These are phyloP conservation scores for Fusarium avenaceum DNA, from an alignment of 2,329 filamentous ascomycete species.

Conservation along the genomic window DNA sequence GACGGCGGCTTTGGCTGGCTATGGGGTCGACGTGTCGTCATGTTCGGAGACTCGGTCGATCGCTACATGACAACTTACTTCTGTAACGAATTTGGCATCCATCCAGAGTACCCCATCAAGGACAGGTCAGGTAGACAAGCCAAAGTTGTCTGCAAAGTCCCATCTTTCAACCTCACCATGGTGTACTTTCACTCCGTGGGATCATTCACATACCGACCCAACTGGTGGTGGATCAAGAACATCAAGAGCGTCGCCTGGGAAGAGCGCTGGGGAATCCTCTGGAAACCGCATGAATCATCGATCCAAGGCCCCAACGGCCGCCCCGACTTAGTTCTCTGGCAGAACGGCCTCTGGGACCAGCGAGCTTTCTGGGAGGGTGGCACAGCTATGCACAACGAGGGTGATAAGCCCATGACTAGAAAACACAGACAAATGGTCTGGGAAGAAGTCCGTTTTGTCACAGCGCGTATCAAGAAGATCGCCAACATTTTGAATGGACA, in stretches of 20 bases:
- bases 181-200: slow-evolving; percentile 35
- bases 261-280: slow-evolving; percentile 33
- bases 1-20: slow-evolving; percentile 29
- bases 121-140: slow-evolving; percentile 18
- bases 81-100: slow-evolving; percentile 30
- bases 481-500: slow-evolving; percentile 19
- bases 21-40: slow-evolving; percentile 36
- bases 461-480: slow-evolving; percentile 37
- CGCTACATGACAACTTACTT: slow-evolving; percentile 39
- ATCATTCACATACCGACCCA: slow-evolving; percentile 34
- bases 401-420: slow-evolving; percentile 3
- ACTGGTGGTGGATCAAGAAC: slow-evolving; percentile 43
- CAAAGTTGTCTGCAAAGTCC: slow-evolving; percentile 20
- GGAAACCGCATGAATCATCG: slow-evolving; percentile 29
- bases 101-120: slow-evolving; percentile 23
- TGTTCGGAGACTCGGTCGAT: slow-evolving; percentile 40
- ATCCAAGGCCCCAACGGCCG: slow-evolving; percentile 33
- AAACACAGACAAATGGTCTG: slow-evolving; percentile 33
- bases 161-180: slow-evolving; percentile 27
- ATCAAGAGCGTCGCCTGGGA: slow-evolving; percentile 35
- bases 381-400: slow-evolving; percentile 13
- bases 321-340: slow-evolving; percentile 36
- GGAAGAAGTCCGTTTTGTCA: slow-evolving; percentile 37
- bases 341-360: slow-evolving; percentile 40
- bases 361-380: slow-evolving; percentile 32